Conservation (phyloP, 306 rosid genomes). For the Arachis hypogaea region DNA sequence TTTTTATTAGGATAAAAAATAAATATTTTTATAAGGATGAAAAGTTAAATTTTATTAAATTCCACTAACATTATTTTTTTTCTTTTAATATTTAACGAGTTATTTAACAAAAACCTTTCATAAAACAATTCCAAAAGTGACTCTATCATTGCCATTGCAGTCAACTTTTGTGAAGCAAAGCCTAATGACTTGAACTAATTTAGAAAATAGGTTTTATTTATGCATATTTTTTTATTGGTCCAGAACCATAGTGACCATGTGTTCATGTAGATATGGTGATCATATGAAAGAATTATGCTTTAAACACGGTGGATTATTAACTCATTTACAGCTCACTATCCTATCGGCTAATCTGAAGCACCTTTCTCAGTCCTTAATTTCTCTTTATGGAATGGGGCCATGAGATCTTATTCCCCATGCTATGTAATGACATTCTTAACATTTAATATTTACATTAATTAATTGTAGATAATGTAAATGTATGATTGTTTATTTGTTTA, state of each 20-base stretch:
- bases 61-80: no score
- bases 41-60: no score
- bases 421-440: background rate
- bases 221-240: background rate
- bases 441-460: background rate
- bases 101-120: background rate
- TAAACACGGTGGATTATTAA: background rate
- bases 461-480: no score
- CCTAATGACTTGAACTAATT: background rate
- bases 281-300: conserved; percentile 4
- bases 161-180: background rate
- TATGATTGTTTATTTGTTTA: no score
- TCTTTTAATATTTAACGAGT: no score
- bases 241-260: conserved; percentile 19
- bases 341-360: conserved; percentile 35
- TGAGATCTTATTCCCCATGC: background rate
- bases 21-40: no score
- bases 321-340: background rate
- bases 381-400: background rate
- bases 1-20: no score
- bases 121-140: conserved; percentile 1
- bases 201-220: background rate
- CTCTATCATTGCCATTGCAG: conserved; percentile 23
- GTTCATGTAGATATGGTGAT: conserved; percentile 9
- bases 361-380: conserved; percentile 2